These are phyloP conservation scores for Boletus sp. DNA, from an alignment of 768 basidiomycete species.

Conservation along the genomic window DNA sequence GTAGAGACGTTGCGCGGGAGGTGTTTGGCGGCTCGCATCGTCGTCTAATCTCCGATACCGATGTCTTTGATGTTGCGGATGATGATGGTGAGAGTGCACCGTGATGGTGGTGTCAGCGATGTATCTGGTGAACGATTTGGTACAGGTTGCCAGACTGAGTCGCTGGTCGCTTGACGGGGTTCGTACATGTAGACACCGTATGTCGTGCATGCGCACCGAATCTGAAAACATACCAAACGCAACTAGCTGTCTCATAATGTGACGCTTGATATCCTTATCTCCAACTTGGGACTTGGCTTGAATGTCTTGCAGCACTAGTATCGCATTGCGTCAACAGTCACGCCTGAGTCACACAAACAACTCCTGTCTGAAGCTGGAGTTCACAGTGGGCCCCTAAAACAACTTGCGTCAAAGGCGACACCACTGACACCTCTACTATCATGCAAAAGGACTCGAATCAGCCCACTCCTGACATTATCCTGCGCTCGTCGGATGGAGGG, in stretches of 20 bases:
- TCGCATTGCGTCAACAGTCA: too few species aligned
- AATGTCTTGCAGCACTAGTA: too few species aligned
- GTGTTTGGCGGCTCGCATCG: conserved; percentile 33
- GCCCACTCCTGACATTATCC: conserved; percentile 9
- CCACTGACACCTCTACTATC: not conserved
- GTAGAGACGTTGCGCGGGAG: conserved; percentile 48
- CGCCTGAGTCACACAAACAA: too few species aligned
- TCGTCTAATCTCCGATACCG: conserved; percentile 5
- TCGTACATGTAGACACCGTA: not conserved
- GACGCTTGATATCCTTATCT: too few species aligned
- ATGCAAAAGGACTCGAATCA: conserved; percentile 8
- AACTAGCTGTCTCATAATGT: too few species aligned
- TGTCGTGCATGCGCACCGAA: not conserved
- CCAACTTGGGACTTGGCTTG: too few species aligned
- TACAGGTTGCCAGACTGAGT: not conserved
- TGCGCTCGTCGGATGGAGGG: conserved; percentile 12
- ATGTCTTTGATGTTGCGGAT: conserved; percentile 10
- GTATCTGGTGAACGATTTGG: not conserved
- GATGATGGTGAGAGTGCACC: conserved; percentile 11
- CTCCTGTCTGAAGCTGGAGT: too few species aligned
- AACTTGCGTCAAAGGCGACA: not conserved
- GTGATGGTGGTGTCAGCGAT: not conserved
- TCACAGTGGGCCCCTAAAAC: not conserved
- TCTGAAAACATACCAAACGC: not conserved
- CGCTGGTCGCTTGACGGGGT: not conserved